Evolutionary conservation across 345 rosid species (phyloP).

Genomic region (Syzygium aqueum): DNA sequence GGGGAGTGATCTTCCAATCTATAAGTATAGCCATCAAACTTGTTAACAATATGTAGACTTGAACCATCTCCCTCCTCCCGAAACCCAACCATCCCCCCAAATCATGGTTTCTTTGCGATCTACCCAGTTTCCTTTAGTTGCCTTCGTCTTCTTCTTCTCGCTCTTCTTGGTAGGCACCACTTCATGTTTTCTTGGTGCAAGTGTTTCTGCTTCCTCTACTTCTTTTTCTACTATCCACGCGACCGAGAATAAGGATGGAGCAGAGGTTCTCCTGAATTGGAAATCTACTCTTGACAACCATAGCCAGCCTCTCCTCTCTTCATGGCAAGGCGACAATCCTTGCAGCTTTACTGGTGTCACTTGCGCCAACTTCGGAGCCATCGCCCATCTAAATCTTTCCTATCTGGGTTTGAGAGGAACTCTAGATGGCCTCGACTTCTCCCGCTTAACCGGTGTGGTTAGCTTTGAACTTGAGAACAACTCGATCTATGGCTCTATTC

Average conservation of each 20-base stretch:
- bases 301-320: not conserved
- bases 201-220: not conserved
- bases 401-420: not conserved
- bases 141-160: not conserved
- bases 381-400: not conserved
- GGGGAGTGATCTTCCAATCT: no score
- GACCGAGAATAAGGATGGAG: not conserved
- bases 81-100: not conserved
- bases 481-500: not conserved
- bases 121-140: not conserved
- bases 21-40: not conserved
- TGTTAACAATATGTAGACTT: not conserved
- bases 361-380: not conserved
- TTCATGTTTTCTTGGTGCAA: not conserved
- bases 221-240: not conserved
- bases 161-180: not conserved
- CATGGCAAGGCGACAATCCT: not conserved
- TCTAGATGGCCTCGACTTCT: not conserved
- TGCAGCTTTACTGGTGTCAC: not conserved
- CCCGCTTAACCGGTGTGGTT: not conserved
- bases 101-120: not conserved
- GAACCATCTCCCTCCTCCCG: not conserved
- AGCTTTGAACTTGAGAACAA: not conserved
- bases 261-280: not conserved
- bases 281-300: not conserved